Conservation (phyloP, 2,329 filamentous ascomycete genomes). For the Colletotrichum sp. region DNA sequence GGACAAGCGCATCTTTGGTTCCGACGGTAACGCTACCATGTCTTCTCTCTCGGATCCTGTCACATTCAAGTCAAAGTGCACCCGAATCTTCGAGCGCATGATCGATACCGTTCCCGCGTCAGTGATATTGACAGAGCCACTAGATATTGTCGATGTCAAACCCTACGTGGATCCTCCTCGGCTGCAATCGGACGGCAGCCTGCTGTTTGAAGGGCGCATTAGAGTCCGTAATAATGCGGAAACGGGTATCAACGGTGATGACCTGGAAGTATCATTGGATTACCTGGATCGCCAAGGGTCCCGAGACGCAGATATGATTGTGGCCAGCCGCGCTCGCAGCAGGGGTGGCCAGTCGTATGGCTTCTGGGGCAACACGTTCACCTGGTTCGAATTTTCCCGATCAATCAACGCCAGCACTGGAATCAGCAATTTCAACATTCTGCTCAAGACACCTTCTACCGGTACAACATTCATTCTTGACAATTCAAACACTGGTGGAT, state of each 20-base stretch:
- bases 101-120: constrained; percentile 35
- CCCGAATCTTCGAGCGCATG: constrained; percentile 33
- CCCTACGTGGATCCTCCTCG: constrained; percentile 30
- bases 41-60: constrained; percentile 38
- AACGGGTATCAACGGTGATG: not conserved
- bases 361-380: constrained; percentile 28
- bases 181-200: constrained; percentile 24
- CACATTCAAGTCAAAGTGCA: constrained; percentile 38
- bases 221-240: not conserved
- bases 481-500: constrained; percentile 29
- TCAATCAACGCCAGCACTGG: constrained; percentile 25
- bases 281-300: not conserved
- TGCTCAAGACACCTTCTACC: constrained; percentile 26
- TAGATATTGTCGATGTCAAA: constrained; percentile 34
- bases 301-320: not conserved
- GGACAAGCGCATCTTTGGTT: constrained; percentile 23
- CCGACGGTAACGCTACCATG: constrained; percentile 42
- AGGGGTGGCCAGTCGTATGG: constrained; percentile 26
- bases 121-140: constrained; percentile 30
- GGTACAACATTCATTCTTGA: constrained; percentile 23
- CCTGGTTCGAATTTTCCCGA: constrained; percentile 32
- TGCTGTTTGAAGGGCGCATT: constrained; percentile 3
- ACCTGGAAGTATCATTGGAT: not conserved
- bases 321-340: not conserved
- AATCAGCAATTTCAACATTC: constrained; percentile 34